A percentile compares a stretch with the other conserved stretches of the same genome.
Evolutionary conservation across 2,329 filamentous ascomycete genomes (phyloP).

Genomic region (Paracoccidioides brasiliensis): DNA sequence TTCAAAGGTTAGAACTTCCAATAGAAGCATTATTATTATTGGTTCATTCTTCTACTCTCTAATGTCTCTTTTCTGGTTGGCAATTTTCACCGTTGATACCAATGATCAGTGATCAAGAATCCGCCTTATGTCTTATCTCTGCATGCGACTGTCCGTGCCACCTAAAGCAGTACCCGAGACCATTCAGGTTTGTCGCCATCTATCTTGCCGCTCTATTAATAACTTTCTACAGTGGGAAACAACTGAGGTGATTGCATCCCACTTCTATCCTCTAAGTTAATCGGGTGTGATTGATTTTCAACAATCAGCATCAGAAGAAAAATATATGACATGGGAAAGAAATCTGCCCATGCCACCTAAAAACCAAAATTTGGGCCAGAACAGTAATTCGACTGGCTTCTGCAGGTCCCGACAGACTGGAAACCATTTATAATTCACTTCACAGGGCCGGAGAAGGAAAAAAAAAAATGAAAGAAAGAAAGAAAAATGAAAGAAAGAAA

Average conservation of each 20-base stretch:
- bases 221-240: not conserved
- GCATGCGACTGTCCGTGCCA: not conserved
- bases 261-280: not conserved
- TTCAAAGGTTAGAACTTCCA: not conserved
- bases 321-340: not conserved
- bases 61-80: not conserved
- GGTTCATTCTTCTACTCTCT: not conserved
- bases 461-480: too few relatives aligned
- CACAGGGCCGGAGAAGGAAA: not conserved
- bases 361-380: not conserved
- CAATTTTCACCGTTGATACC: not conserved
- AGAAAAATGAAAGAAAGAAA: not conserved
- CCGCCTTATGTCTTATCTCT: not conserved
- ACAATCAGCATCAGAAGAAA: not conserved
- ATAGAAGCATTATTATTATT: not conserved
- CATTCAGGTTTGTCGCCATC: not conserved
- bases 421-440: conserved; percentile 8
- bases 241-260: not conserved
- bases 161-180: not conserved
- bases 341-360: not conserved
- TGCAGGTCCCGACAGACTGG: conserved; percentile 6
- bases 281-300: not conserved
- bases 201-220: not conserved
- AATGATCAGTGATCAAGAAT: not conserved
- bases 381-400: not conserved